Base-by-base conservation (phyloP, 345 rosid genomes). In the Citrus glauca region DNA sequence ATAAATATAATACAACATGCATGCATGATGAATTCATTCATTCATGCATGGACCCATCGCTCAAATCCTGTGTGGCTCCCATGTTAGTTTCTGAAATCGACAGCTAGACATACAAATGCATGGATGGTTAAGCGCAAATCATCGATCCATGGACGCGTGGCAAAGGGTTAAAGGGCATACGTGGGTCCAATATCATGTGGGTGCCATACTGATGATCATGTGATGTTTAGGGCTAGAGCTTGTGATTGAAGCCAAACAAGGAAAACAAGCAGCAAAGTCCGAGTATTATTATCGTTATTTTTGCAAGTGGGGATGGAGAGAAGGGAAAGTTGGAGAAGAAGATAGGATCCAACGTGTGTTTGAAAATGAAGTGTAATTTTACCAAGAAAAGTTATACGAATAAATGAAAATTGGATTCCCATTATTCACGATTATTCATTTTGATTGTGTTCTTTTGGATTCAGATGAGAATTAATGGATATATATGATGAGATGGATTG, bases 171-270 rank as follows among this genome's bases (percentile, higher is more conserved):
- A 14, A 10, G 28, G 22, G n/a, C 20, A 1, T 7, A 11, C 16
- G 69, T 32, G 81, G 84, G 86, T 60, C 84, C 81, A 50, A 37
- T 35, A 66, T 56, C 86, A 78, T 76, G 69, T 84, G 78, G 73
- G 75, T 73, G 87, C 78, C 89, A 83, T 86, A 16, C 80, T 28
- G 42, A 64, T 33, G 57, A 24, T 69, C 84, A 83, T 83, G 88
- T 82, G 88, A 77, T 72, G 64, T 19, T 45, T 28, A 35, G 69
- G 78, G 68, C 42, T 59, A 32, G 69, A 38, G 69, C 35, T 65
- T 9, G 62, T 69, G 70, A 64, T 75, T 30, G 73, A 72, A 67
- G 71, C 77, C 79, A 71, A 77, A 80, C 80, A 32, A 65, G 33
- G 17, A 20, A 63, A 32, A n/a, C 40, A 33, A 65, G 33, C 32